Evolutionary conservation across 2,329 filamentous ascomycete species (phyloP).

Genomic region (Xylaria sp.): DNA sequence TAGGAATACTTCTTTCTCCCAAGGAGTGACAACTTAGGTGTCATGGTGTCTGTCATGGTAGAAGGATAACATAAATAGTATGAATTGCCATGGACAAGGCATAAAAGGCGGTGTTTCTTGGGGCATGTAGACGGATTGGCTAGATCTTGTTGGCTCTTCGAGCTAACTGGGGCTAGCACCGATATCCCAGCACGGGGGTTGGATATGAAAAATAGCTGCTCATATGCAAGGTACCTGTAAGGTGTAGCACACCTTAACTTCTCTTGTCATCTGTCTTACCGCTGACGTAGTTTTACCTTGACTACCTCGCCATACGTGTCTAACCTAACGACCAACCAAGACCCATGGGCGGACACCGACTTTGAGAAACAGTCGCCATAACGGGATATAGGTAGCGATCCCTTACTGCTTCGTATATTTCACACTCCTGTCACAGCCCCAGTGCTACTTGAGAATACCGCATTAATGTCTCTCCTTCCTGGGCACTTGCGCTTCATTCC

Average conservation of each 20-base stretch:
- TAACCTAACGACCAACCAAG: not conserved
- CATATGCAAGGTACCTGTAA: conserved; percentile 7
- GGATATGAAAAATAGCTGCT: too few relatives aligned
- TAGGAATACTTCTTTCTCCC: not conserved
- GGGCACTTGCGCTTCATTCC: not conserved
- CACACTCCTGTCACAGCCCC: conserved; percentile 1
- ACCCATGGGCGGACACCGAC: not conserved
- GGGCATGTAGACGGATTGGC: not conserved
- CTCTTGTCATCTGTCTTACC: conserved; percentile 6
- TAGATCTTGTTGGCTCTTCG: not conserved
- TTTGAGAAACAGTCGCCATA: not conserved
- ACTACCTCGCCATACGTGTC: conserved; percentile 2
- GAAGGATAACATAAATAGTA: not conserved
- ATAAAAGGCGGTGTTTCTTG: not conserved
- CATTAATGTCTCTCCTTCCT: not conserved
- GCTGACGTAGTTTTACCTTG: not conserved
- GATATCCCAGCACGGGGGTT: too few relatives aligned
- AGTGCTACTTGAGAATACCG: not conserved
- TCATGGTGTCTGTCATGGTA: not conserved
- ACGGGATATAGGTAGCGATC: conserved; percentile 4
- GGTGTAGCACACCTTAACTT: not conserved
- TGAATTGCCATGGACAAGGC: not conserved
- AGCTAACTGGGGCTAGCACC: not conserved
- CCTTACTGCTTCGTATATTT: not conserved
- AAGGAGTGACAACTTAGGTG: not conserved